Conservation (phyloP, 75 land plant species). For the Pinus tabuliformis region DNA sequence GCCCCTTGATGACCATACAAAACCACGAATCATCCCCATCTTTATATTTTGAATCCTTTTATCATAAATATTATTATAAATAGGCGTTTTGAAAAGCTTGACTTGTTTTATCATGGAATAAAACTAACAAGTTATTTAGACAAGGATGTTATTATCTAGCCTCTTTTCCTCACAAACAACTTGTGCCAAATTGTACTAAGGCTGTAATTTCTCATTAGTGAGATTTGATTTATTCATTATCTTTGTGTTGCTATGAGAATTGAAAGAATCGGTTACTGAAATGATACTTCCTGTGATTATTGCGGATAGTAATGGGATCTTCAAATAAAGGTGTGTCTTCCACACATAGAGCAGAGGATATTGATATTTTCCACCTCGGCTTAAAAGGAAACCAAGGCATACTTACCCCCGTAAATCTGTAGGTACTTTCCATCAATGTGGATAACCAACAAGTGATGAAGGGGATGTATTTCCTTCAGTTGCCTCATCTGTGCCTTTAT, state of each 20-base stretch:
- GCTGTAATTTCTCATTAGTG: background rate
- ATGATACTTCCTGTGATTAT: background rate
- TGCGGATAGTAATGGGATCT: conserved; percentile 53
- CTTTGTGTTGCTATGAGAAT: background rate
- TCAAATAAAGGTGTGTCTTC: conserved; percentile 23
- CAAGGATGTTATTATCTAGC: no score
- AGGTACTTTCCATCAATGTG: conserved; percentile 5
- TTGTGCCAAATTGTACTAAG: background rate
- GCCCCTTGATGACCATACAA: no score
- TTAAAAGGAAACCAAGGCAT: conserved; percentile 83
- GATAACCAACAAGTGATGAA: conserved; percentile 2
- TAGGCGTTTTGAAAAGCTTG: no score
- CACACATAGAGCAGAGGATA: conserved; percentile 18
- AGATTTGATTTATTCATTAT: no score
- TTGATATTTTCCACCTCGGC: conserved; percentile 94
- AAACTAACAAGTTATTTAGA: no score
- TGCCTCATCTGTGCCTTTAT: background rate
- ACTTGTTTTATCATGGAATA: no score
- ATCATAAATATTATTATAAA: no score
- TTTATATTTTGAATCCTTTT: no score
- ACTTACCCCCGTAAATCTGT: conserved; percentile 83
- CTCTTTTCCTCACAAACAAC: no score
- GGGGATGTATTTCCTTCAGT: background rate
- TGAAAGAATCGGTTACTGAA: background rate
- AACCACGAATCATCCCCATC: no score